Base-by-base conservation (phyloP, 331 rosid species). In the Rosa hybrid region DNA sequence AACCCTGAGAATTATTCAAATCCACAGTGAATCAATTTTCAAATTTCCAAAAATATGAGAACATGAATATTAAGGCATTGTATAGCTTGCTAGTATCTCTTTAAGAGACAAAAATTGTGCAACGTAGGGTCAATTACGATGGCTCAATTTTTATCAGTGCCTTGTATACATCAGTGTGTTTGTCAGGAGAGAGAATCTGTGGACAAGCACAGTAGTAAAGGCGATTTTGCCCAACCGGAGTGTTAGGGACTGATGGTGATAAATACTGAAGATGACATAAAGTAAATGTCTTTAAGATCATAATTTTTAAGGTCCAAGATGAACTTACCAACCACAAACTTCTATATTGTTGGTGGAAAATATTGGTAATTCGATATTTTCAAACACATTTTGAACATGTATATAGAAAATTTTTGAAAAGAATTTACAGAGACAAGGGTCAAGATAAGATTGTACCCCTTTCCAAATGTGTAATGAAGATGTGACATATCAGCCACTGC, bases 401-500 rank as follows among this genome's bases (percentile, higher is more conserved):
- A 7, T 12, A 49, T 12, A 81, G 10, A 60, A 12, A 74, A 17
- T 41, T 41, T 42, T 69, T 25, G 59, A 70, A 17, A 64, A 34
- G 7, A 27, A 74, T 49, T 51, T 27, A 12, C 62, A 69, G 45
- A 70, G 63, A 77, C 21, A 83, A 80, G 74, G 46, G 23, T 25
- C 21, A 41, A 68, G 79, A 60, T 44, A 86, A 44, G 83, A 54
- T 34, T 54, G 82, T 90, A 95, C 99, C 99, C 97, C 78, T 95
- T 91, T 84, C 97, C 98, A 72, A 93, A 54, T 39, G 65, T 74
- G 88, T 93, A 88, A 68, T 89, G 90, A 71, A 80, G 83, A 74
- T 69, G 78, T 69, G 94, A 87, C 97, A 95, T 86, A 65, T 84
- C 92, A 69, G 84, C 87, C 88, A 93, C 80, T 27, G 88, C 89